Conservation (phyloP, 2,329 filamentous ascomycete species). For the Arthrobotrys conoides region DNA sequence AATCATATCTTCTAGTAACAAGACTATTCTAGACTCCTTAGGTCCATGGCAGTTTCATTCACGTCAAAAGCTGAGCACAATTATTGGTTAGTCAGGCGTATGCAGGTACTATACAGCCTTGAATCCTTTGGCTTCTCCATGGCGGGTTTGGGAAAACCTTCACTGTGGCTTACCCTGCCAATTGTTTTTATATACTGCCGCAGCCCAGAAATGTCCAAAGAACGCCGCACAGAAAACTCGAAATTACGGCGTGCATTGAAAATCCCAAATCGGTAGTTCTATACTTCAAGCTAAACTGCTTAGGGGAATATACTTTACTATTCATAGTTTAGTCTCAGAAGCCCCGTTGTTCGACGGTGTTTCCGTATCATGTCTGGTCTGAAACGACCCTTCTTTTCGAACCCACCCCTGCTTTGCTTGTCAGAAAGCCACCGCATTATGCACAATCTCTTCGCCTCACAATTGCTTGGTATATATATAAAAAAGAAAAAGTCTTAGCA, state of each 20-base stretch:
- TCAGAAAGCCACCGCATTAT: not conserved
- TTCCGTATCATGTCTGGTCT: not conserved
- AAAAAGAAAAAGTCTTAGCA: no score
- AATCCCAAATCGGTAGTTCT: not conserved
- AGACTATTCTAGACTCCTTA: not conserved
- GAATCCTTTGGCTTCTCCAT: not conserved
- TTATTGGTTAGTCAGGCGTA: not conserved
- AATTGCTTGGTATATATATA: no score
- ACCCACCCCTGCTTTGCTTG: no score
- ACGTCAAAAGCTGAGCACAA: conserved; percentile 1
- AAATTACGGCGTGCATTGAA: not conserved
- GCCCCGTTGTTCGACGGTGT: not conserved
- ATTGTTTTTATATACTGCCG: no score
- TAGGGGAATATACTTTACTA: not conserved
- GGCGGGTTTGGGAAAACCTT: not conserved
- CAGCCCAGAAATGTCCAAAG: not conserved
- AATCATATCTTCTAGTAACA: no score
- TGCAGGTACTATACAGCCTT: not conserved
- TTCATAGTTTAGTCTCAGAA: not conserved
- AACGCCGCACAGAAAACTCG: not conserved
- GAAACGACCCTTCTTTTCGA: not conserved
- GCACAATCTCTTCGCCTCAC: no score
- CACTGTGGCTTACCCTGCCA: no score
- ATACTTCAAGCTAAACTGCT: not conserved
- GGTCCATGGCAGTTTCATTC: not conserved